Conservation (phyloP, 2,329 filamentous ascomycete genomes). For the Diaporthe sp. region DNA sequence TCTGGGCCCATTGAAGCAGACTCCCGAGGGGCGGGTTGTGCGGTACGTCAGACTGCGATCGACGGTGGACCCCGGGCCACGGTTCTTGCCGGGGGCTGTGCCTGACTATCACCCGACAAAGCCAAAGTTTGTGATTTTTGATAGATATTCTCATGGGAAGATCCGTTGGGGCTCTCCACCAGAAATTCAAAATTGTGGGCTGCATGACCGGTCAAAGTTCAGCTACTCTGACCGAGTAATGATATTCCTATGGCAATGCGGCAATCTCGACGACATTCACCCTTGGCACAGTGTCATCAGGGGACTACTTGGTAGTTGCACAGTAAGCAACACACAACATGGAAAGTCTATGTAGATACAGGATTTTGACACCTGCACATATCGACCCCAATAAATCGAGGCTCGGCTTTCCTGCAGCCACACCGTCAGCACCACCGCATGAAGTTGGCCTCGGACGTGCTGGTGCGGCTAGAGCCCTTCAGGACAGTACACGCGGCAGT, state of each 20-base stretch:
- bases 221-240: not conserved
- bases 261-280: not conserved
- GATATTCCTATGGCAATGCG: not conserved
- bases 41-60: slow-evolving; percentile 7
- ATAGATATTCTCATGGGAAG: not conserved
- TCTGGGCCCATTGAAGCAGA: not conserved
- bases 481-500: not conserved
- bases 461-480: not conserved
- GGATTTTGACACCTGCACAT: slow-evolving; percentile 7
- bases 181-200: not conserved
- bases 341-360: not conserved
- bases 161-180: slow-evolving; percentile 8
- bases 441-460: not conserved
- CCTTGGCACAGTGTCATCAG: not conserved
- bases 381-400: not conserved
- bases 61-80: not conserved
- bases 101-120: slow-evolving; percentile 13
- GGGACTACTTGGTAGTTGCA: not conserved
- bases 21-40: not conserved
- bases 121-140: not conserved
- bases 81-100: not conserved
- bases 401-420: slow-evolving; percentile 20
- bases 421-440: not conserved
- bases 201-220: slow-evolving; percentile 15
- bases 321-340: not conserved